phyloP scores from a whole-genome alignment of 2,329 filamentous ascomycete genomes.

The Fusarium austroafricanum region DNA sequence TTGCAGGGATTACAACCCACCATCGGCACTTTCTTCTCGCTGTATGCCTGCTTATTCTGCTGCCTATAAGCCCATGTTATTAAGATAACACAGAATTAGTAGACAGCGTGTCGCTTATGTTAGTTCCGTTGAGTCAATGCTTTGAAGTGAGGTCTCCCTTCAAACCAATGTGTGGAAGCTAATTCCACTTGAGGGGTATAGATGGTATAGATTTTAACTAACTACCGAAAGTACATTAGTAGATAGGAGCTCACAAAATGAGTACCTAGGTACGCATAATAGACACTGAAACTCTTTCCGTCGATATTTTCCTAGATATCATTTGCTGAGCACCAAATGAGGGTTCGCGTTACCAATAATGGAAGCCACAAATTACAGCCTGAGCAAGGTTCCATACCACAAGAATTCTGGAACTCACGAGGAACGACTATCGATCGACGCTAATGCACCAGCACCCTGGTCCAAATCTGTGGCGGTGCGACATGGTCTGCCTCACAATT shows the following conservation, averaged over 20 bases:
- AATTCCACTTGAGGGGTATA: neutral
- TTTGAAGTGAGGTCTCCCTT: neutral
- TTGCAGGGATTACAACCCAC: neutral
- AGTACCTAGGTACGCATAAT: neutral
- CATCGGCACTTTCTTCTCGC: neutral
- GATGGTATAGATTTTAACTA: neutral
- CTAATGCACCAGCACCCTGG: constrained; percentile 49
- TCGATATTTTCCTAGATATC: neutral
- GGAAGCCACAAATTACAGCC: constrained; percentile 2
- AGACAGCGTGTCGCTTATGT: neutral
- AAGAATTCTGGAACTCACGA: constrained; percentile 43
- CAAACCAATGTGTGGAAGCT: neutral
- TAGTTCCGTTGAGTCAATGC: neutral
- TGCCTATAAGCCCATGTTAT: neutral
- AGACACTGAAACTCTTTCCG: neutral
- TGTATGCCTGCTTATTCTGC: neutral
- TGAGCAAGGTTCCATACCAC: constrained; percentile 16
- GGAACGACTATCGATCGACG: constrained; percentile 48
- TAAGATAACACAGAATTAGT: neutral
- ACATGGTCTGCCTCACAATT: constrained; percentile 24
- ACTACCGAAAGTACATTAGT: neutral
- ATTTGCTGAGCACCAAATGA: neutral
- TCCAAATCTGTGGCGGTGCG: constrained; percentile 52
- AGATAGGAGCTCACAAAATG: neutral
- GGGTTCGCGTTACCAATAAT: neutral